Evolutionary conservation across 139 green algal species (phyloP), one percentile per base, ranked within the genome.

Genomic region (Axilococcus clingmanii): DNA sequence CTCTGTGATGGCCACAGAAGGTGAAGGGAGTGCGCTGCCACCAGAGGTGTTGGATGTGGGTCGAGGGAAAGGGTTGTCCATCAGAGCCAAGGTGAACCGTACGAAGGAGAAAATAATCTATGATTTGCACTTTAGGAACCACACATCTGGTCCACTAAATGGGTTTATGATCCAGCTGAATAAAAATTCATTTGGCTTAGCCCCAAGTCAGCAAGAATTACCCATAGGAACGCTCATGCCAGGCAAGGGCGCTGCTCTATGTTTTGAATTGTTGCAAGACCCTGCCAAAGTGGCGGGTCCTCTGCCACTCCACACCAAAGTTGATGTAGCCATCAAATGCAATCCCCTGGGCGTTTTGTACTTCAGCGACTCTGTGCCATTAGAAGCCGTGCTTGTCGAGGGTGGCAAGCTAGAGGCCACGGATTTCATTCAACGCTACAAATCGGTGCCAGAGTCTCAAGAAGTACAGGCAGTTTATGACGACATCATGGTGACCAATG

Each of bases 151-250:
- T 41, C 44, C 69, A 0, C 43, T 96, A 45, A 79, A 94, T 65
- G 85, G 82, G 7, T 85, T 97, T 44, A 92, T 95, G 84, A 80
- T 97, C 19, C 84, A 93, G 67, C 82, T 96, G 47, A 97, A 97
- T 76, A 88, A 82, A 55, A 96, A 95, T 67, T 68, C 57, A 27
- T 93, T 93, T 52, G 89, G 89, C 9, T 58, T 97, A 24, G 61
- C 66, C 11, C 81, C 88, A 12, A 59, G 48, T 5, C 66, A 71
- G 30, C 78, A 88, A 56, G 52, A 59, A 12, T 33, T 81, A 7
- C 17, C 35, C 19, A 44, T 81, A 22, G 29, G 27, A 17, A 47
- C 52, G 11, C 20, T 92, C 15, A 40, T 62, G 0, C 75, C 82
- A 7, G 72, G 80, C 28, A 37, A 36, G 15, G 48, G 56, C 19